A percentile compares a stretch with the other conserved stretches of the same genome.
These are phyloP conservation scores for Zygoascus flipseniorum DNA, from an alignment of 805 yeast genomes.

Conservation along the genomic window DNA sequence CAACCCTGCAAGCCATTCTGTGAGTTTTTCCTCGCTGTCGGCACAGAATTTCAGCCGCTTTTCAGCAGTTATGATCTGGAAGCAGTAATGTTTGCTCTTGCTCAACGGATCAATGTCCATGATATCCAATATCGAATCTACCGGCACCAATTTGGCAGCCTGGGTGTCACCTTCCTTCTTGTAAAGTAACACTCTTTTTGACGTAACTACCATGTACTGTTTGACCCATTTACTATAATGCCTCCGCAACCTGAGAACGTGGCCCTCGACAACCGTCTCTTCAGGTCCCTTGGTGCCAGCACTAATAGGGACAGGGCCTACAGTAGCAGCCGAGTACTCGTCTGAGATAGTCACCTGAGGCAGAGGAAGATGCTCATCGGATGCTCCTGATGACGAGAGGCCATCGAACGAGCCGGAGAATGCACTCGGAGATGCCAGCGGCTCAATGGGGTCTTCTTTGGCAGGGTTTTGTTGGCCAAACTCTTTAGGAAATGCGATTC, in stretches of 20 bases:
- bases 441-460: neutral
- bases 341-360: neutral
- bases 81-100: conserved; percentile 36
- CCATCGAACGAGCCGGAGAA: neutral
- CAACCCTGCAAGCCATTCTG: conserved; percentile 41
- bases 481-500: neutral
- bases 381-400: neutral
- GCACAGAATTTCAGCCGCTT: conserved; percentile 40
- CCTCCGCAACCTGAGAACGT: conserved; percentile 33
- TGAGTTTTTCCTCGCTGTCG: conserved; percentile 37
- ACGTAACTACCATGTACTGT: conserved; percentile 38
- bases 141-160: conserved; percentile 29
- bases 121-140: conserved; percentile 36
- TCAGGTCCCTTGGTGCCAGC: neutral
- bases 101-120: conserved; percentile 44
- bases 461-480: neutral
- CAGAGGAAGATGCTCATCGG: neutral
- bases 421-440: conserved; percentile 1
- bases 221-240: conserved; percentile 42
- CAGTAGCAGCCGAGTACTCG: neutral
- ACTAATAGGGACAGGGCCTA: neutral
- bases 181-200: conserved; percentile 34
- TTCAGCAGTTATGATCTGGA: conserved; percentile 39
- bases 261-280: conserved; percentile 35
- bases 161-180: conserved; percentile 24